Base-by-base conservation (phyloP, 108 stramenopile genomes). In the Fistulifera pelliculosa region DNA sequence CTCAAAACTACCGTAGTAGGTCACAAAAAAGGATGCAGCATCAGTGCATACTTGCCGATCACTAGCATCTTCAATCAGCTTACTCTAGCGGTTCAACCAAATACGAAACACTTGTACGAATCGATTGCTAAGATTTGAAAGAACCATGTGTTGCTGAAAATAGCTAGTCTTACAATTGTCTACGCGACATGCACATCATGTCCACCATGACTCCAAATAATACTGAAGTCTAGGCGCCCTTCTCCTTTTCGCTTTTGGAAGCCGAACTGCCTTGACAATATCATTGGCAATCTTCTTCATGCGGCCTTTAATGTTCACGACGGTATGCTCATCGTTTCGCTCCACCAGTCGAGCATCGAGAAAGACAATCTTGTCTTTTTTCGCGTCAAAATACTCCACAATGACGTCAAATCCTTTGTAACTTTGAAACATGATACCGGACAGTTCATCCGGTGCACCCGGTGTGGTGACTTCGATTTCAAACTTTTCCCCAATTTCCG, bases 401-500 rank as follows among this genome's bases (percentile, higher is more conserved):
- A 83, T 61, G 11, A 90, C 84, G 38, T 81, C 81, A 76, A 90
- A 90, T 31, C 87, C 87, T 28, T 66, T 69, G 53, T 83, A 90
- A 49, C 64, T 67, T 40, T 85, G 56, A 62, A 82, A 90, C 80
- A 84, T 81, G 39, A 67, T 49, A 15, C 72, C 75, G 12, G 28
- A 16, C 15, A 74, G 26, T 41, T 74, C 70, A 49, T 81, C 70
- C 7, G 73, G 54, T 15, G 65, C 66, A 10, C 80, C 71, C 0
- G 87, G 87, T 2, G 87, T 90, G 0, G 81, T 83, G 16, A 90
- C 87, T 71, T 85, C 87, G 44, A 90, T 81, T 43, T 71, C 73
- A 53, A 83, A 70, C 1, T 40, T 38, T 48, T 70, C 71, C 0
- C 81, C 81, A 56, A 90, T 79, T 8, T 35, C 50, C 21, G 60